Percentiles rank a stretch among this genome's conserved stretches.
Conservation (phyloP, 2,329 filamentous ascomycete species). For the Pyrenochaeta sp. region DNA sequence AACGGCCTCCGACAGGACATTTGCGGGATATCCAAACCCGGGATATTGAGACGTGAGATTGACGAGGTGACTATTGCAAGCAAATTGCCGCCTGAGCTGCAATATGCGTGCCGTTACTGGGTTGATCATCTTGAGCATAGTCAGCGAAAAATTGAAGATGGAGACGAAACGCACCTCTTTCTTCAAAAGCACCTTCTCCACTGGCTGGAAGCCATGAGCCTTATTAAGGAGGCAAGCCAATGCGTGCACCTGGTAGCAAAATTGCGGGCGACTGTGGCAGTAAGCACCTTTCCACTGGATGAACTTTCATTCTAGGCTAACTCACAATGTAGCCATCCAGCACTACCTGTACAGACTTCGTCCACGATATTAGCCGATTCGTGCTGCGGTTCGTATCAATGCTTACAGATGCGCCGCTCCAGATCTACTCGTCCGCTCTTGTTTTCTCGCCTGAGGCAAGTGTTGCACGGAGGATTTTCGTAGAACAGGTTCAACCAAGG, state of each 20-base stretch:
- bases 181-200: constrained; percentile 52
- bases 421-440: constrained; percentile 50
- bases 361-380: constrained; percentile 47
- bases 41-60: constrained; percentile 14
- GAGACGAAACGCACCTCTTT: constrained; percentile 44
- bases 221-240: constrained; percentile 33
- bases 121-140: constrained; percentile 24
- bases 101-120: constrained; percentile 54
- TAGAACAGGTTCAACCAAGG: constrained; percentile 1
- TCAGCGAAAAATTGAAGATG: constrained; percentile 24
- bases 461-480: constrained; percentile 14
- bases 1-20: constrained; percentile 47
- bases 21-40: constrained; percentile 29
- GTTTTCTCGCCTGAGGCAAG: constrained; percentile 44
- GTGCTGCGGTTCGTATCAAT: constrained; percentile 25
- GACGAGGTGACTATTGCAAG: constrained; percentile 11
- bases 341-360: constrained; percentile 16
- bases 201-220: constrained; percentile 56
- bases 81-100: constrained; percentile 21
- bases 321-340: constrained; percentile 11
- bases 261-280: constrained; percentile 14
- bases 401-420: constrained; percentile 45
- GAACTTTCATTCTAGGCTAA: too few species aligned
- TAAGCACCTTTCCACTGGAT: constrained; percentile 11
- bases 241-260: constrained; percentile 26